phyloP scores from a whole-genome alignment of 2,329 filamentous ascomycete species.

The Exophiala sp. region DNA sequence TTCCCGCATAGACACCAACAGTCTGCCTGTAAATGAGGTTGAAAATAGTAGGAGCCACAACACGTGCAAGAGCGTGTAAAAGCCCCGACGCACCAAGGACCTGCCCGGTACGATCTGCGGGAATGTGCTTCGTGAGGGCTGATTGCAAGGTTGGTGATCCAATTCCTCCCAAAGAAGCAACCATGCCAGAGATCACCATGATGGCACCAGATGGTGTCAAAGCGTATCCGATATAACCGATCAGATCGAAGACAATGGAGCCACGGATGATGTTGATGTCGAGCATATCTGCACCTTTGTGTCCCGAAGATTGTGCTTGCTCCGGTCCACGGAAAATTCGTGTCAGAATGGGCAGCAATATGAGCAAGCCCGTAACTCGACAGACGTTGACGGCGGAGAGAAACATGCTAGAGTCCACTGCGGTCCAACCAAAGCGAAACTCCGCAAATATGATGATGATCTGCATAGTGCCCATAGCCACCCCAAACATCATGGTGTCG shows the following conservation, averaged over 20 bases:
- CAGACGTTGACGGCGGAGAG: constrained; percentile 74
- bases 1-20: constrained; percentile 71
- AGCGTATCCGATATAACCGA: constrained; percentile 73
- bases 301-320: constrained; percentile 35
- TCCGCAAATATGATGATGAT: constrained; percentile 81
- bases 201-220: constrained; percentile 58
- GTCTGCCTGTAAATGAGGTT: constrained; percentile 83
- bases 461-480: constrained; percentile 75
- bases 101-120: constrained; percentile 74
- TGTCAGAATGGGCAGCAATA: constrained; percentile 72
- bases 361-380: constrained; percentile 71
- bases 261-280: constrained; percentile 74
- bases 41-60: constrained; percentile 77
- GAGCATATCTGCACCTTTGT: constrained; percentile 71
- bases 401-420: constrained; percentile 74
- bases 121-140: constrained; percentile 85
- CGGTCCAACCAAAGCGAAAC: constrained; percentile 77
- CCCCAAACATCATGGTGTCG: constrained; percentile 77
- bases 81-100: constrained; percentile 85
- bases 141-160: constrained; percentile 81
- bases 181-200: constrained; percentile 68
- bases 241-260: constrained; percentile 70
- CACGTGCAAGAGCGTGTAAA: constrained; percentile 74
- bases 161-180: constrained; percentile 77
- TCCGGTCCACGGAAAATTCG: constrained; percentile 62